Conservation (phyloP, 768 basidiomycete species). For the Rhodotorula babjevae region DNA sequence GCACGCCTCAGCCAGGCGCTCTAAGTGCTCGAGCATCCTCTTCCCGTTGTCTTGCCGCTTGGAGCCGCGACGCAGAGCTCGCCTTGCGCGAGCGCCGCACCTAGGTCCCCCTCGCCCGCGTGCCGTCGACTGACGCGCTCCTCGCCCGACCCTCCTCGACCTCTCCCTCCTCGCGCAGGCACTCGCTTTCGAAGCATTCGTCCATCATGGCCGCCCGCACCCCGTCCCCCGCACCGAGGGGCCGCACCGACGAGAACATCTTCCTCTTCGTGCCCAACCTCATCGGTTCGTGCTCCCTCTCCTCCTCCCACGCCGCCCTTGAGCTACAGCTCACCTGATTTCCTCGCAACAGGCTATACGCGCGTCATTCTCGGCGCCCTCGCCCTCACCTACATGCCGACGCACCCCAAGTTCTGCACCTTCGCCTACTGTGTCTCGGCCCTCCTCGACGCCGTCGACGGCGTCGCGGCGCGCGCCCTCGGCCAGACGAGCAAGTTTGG, state of each 20-base stretch:
- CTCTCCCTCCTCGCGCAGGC: no score
- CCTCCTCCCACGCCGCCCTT: background rate
- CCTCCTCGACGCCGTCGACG: conserved; percentile 90
- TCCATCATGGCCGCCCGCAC: background rate
- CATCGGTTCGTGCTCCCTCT: conserved; percentile 62
- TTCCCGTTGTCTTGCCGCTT: no score
- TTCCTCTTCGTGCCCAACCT: conserved; percentile 96
- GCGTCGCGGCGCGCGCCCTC: conserved; percentile 79
- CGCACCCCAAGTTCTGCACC: conserved; percentile 88
- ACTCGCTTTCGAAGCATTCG: background rate
- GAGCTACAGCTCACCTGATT: no score
- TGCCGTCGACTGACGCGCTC: no score
- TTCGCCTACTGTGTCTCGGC: conserved; percentile 83
- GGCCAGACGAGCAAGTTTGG: conserved; percentile 94
- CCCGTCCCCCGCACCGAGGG: background rate
- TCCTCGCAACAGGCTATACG: conserved; percentile 63
- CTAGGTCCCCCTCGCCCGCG: no score
- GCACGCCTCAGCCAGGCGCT: no score
- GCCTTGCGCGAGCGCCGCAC: no score
- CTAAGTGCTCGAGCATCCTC: no score
- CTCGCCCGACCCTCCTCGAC: no score
- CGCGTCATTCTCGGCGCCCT: conserved; percentile 85
- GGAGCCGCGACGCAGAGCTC: no score
- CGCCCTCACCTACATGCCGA: conserved; percentile 87
- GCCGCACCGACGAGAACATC: conserved; percentile 65